These are phyloP conservation scores for Penicillium freii DNA, from an alignment of 2,329 filamentous ascomycete genomes.

Conservation along the genomic window DNA sequence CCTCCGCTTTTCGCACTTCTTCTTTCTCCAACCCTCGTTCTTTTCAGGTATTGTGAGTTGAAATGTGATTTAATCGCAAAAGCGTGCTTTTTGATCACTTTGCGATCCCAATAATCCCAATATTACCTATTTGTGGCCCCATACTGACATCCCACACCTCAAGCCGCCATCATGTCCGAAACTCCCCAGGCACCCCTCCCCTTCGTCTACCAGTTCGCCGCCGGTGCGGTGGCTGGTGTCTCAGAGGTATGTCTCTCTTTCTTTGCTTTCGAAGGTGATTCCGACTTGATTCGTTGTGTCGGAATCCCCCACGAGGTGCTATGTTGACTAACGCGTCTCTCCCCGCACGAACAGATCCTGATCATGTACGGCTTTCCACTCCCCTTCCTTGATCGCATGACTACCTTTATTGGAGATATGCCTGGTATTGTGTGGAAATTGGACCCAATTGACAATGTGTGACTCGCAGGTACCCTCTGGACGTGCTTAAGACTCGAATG, in stretches of 20 bases:
- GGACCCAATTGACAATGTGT: slow-evolving; percentile 12
- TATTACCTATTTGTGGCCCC: not conserved
- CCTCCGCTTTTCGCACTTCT: slow-evolving; percentile 4
- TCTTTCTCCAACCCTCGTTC: slow-evolving; percentile 4
- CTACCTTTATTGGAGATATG: not conserved
- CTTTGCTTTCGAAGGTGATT: not conserved
- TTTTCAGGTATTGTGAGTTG: slow-evolving; percentile 4
- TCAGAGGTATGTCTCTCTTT: slow-evolving; percentile 70
- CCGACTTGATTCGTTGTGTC: not conserved
- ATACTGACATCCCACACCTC: slow-evolving; percentile 8
- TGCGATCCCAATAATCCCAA: not conserved
- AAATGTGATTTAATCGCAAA: not conserved
- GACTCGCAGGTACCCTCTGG: slow-evolving; percentile 81
- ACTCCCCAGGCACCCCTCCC: slow-evolving; percentile 72
- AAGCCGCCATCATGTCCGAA: slow-evolving; percentile 54
- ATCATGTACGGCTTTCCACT: slow-evolving; percentile 24
- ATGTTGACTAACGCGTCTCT: slow-evolving; percentile 18
- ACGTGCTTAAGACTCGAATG: slow-evolving; percentile 98
- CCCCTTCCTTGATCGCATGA: not conserved
- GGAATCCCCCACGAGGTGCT: not conserved
- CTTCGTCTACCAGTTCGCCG: slow-evolving; percentile 92
- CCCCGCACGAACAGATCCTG: slow-evolving; percentile 29
- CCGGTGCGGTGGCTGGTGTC: slow-evolving; percentile 94
- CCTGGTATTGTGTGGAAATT: not conserved
- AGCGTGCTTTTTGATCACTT: not conserved